phyloP scores from a whole-genome alignment of 345 rosid genomes.

The Citrus cavaleriei region DNA sequence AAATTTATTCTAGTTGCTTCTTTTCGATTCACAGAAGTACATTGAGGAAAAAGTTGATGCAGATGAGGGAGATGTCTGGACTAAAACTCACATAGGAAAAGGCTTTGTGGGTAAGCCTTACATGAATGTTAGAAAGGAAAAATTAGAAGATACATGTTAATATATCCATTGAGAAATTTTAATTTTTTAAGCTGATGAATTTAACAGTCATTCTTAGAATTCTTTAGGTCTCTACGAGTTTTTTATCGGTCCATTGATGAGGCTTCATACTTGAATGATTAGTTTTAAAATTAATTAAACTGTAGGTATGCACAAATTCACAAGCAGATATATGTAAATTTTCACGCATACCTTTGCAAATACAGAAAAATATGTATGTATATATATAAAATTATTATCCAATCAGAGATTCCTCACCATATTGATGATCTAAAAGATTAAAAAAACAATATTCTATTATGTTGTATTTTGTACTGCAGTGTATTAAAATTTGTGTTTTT shows the following conservation, averaged over 20 bases:
- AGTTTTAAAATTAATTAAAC: background rate
- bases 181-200: background rate
- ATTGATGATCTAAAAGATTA: no score
- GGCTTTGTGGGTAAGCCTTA: conserved; percentile 62
- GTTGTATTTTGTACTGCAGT: no score
- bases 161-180: background rate
- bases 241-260: no score
- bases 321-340: background rate
- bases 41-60: conserved; percentile 51
- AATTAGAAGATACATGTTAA: background rate
- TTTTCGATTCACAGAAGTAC: conserved; percentile 35
- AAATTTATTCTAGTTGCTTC: background rate
- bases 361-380: background rate
- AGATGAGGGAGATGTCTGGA: conserved; percentile 49
- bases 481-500: no score
- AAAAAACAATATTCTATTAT: no score
- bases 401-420: no score
- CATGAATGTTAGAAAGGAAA: background rate
- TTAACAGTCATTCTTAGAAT: background rate
- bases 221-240: no score
- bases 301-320: background rate
- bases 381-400: no score
- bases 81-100: conserved; percentile 43
- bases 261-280: no score
- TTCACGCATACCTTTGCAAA: background rate